A percentile compares a stretch with the other conserved stretches of the same genome.
Evolutionary conservation across 2,329 filamentous ascomycete genomes (phyloP).

Genomic region (Aplosporella prunicola): DNA sequence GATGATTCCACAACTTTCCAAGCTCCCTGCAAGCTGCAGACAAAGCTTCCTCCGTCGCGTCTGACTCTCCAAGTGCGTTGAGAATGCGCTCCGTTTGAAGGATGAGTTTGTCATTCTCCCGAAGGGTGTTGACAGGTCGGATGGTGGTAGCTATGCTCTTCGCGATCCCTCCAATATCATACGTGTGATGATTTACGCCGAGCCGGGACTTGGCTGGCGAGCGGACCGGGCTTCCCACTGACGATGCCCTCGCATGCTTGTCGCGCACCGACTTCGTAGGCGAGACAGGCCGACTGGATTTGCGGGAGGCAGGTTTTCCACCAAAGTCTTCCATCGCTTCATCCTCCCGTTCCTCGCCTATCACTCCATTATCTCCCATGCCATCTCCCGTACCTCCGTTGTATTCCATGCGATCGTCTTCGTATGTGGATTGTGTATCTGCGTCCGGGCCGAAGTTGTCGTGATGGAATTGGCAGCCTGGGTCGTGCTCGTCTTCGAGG

Average conservation of each 20-base stretch:
- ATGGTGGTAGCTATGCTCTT: slow-evolving; percentile 54
- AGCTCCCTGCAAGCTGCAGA: slow-evolving; percentile 22
- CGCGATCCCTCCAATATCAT: slow-evolving; percentile 61
- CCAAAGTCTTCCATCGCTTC: slow-evolving; percentile 23
- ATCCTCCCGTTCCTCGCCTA: slow-evolving; percentile 24
- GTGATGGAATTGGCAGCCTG: too few species aligned
- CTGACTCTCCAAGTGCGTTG: slow-evolving; percentile 25
- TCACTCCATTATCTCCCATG: slow-evolving; percentile 17
- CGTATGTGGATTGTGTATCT: too few species aligned
- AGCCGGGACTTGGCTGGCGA: slow-evolving; percentile 4
- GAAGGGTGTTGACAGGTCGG: slow-evolving; percentile 47
- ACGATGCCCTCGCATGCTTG: slow-evolving; percentile 13
- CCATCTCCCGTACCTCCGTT: slow-evolving; percentile 13
- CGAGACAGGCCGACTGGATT: slow-evolving; percentile 6
- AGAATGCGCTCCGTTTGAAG: slow-evolving; percentile 66
- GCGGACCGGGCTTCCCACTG: slow-evolving; percentile 17
- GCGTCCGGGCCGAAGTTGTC: slow-evolving; percentile 26
- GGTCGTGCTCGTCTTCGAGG: slow-evolving; percentile 23
- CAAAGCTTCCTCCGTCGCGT: slow-evolving; percentile 22
- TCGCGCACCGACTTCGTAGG: slow-evolving; percentile 21
- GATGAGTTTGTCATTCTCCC: slow-evolving; percentile 63
- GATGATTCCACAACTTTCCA: slow-evolving; percentile 46
- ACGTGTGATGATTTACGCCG: slow-evolving; percentile 37
- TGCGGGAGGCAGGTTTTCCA: slow-evolving; percentile 5
- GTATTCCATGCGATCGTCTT: slow-evolving; percentile 14